A percentile compares a stretch with the other conserved stretches of the same genome.
These are phyloP conservation scores for Clarireedia homoeocarpa DNA, from an alignment of 2,329 filamentous ascomycete genomes.

Conservation along the genomic window DNA sequence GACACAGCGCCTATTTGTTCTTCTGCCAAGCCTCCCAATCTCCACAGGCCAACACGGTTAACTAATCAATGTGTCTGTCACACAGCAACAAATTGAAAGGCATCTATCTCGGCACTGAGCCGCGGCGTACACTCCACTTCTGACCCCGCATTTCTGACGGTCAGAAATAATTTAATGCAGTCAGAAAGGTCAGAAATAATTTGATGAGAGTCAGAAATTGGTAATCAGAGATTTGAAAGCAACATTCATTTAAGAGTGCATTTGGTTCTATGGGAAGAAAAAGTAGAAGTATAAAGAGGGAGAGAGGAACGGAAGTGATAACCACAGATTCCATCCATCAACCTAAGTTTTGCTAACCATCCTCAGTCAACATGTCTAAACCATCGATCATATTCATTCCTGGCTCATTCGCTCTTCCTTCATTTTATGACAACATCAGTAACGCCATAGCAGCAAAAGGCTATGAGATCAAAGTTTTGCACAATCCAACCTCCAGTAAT, in stretches of 20 bases:
- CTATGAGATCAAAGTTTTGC: slow-evolving; percentile 8
- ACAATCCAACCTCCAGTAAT: not conserved
- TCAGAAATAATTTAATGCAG: not conserved
- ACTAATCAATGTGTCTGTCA: too few species aligned
- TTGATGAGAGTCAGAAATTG: not conserved
- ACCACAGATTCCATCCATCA: not conserved
- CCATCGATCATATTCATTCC: slow-evolving; percentile 15
- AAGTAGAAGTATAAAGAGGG: not conserved
- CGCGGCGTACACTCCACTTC: too few species aligned
- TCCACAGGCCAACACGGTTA: too few species aligned
- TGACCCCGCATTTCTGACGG: not conserved
- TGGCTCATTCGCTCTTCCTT: slow-evolving; percentile 13
- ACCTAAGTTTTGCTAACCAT: not conserved
- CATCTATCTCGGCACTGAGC: too few species aligned
- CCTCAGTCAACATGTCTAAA: slow-evolving; percentile 4
- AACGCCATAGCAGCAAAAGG: slow-evolving; percentile 8
- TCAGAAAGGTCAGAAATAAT: not conserved
- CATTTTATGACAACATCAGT: slow-evolving; percentile 11
- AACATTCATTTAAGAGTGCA: not conserved
- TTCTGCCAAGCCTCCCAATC: too few species aligned
- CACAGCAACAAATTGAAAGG: too few species aligned
- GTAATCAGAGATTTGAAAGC: not conserved
- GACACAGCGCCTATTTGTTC: too few species aligned
- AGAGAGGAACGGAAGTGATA: not conserved
- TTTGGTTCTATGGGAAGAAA: not conserved